Evolutionary conservation across 2,329 filamentous ascomycete species (phyloP), one percentile per base, ranked within the genome.

Genomic region (Clarireedia paspali): DNA sequence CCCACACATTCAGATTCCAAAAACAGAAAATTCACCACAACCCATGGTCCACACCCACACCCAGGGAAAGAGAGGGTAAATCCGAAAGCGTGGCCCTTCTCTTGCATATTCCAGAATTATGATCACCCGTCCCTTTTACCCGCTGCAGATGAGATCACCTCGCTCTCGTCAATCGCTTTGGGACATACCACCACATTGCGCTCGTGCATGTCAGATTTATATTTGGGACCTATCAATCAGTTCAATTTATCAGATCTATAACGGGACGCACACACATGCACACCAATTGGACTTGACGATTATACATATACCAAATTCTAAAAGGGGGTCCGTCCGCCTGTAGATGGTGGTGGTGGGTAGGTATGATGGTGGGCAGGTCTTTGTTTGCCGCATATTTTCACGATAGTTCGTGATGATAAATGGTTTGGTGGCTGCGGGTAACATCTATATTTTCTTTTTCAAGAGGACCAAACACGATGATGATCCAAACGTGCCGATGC

Each of bases 71-170:
- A 38, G 27, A 49, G 17, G 7, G 5, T 20, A 46, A 36, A 34
- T 17, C 46, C 46, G 27, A 30, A 26, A 12, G 17, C 10, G 34
- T 24, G 47, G 47, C 34, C 20, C 39, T 55, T 55, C 53, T 55
- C 23, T 47, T 55, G 53, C 53, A 55, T 55, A 26, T 55, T 55
- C 53, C 38, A 55, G 53, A 55, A 55, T 45, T 39, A 49, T 20
- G 39, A 50, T 36, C 49, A 17, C 42, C 36, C 42, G 51, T 47
- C 17, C 20, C 12, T 40, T 39, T 42, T 54, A 54, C 20, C 45
- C 52, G 46, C 53, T 50, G 53, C 53, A 50, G 27, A 55, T 44
- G 46, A 44, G 4, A 55, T 50, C 46, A 49, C 26, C 30, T 26
- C 10, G 24, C 38, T 54, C 20, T 5, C 39, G 34, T 17, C 17